Percentiles rank a stretch among this genome's conserved stretches.
Conservation (phyloP, 2,329 filamentous ascomycete genomes). For the Claviceps sp. region DNA sequence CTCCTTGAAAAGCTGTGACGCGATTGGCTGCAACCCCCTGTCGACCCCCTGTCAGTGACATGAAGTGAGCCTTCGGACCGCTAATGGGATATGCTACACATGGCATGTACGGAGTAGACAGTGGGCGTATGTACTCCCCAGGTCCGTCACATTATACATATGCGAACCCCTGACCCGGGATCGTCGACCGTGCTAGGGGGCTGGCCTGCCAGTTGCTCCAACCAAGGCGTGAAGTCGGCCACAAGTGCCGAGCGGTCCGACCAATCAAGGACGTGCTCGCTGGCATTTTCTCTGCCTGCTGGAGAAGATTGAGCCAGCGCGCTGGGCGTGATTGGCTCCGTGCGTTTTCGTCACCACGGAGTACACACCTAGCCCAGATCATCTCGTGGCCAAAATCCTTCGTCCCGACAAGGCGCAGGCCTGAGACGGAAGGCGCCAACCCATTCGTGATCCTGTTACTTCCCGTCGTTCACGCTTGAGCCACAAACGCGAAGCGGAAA, state of each 20-base stretch:
- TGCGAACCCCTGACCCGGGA: too few species aligned
- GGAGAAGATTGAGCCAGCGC: neutral
- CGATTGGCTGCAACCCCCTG: too few species aligned
- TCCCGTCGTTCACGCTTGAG: neutral
- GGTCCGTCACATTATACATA: too few species aligned
- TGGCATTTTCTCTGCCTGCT: neutral
- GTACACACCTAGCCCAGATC: too few species aligned
- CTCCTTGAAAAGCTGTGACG: too few species aligned
- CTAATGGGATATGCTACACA: too few species aligned
- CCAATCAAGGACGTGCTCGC: neutral
- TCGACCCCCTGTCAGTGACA: too few species aligned
- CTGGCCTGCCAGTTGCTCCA: too few species aligned
- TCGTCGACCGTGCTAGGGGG: too few species aligned
- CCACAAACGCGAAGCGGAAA: neutral
- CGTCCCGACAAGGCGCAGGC: neutral
- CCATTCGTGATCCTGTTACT: neutral
- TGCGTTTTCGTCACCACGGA: neutral
- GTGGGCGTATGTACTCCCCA: too few species aligned
- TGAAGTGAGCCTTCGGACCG: too few species aligned
- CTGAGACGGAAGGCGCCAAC: neutral
- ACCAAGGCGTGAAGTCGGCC: neutral
- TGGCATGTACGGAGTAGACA: too few species aligned
- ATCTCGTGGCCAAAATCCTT: neutral
- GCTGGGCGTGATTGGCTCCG: neutral
- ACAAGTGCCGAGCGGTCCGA: neutral